phyloP scores from a whole-genome alignment of 179 eudicot genomes.

The Drosera spatulata region DNA sequence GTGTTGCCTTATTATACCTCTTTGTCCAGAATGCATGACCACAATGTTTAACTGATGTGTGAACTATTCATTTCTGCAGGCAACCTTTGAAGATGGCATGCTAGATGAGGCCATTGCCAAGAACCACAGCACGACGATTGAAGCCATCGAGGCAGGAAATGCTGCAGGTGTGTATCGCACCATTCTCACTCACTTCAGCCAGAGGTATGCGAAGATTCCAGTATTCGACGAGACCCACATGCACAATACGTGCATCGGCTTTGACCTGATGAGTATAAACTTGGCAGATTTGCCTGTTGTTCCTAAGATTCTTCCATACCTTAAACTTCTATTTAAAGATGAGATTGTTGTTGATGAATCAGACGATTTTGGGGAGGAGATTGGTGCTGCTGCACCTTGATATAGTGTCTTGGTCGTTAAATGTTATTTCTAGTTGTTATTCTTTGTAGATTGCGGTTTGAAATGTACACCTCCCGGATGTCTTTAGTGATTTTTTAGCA shows the following conservation, averaged over 20 bases:
- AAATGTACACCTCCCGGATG: no score
- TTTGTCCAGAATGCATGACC: no score
- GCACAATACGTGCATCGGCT: constrained; percentile 81
- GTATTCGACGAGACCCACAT: constrained; percentile 60
- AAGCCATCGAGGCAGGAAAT: constrained; percentile 77
- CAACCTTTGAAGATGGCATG: constrained; percentile 88
- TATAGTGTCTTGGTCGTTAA: no score
- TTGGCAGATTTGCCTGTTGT: constrained; percentile 69
- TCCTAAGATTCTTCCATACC: constrained; percentile 68
- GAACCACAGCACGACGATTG: constrained; percentile 90
- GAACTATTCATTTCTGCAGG: constrained; percentile 30
- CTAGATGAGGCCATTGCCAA: constrained; percentile 68
- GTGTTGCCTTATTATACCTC: no score
- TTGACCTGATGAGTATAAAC: constrained; percentile 92
- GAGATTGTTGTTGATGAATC: constrained; percentile 61
- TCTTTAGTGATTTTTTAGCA: no score
- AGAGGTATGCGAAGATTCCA: constrained; percentile 92
- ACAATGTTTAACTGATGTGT: no score
- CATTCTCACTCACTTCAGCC: constrained; percentile 95
- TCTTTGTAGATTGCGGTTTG: no score
- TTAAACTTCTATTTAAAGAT: constrained; percentile 57
- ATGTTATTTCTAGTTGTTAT: no score
- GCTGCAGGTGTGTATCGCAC: constrained; percentile 73
- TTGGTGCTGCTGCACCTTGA: constrained; percentile 6
- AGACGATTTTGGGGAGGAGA: constrained; percentile 26